phyloP scores from a whole-genome alignment of 2,329 filamentous ascomycete genomes.

The Pseudofabraea citricarpa region DNA sequence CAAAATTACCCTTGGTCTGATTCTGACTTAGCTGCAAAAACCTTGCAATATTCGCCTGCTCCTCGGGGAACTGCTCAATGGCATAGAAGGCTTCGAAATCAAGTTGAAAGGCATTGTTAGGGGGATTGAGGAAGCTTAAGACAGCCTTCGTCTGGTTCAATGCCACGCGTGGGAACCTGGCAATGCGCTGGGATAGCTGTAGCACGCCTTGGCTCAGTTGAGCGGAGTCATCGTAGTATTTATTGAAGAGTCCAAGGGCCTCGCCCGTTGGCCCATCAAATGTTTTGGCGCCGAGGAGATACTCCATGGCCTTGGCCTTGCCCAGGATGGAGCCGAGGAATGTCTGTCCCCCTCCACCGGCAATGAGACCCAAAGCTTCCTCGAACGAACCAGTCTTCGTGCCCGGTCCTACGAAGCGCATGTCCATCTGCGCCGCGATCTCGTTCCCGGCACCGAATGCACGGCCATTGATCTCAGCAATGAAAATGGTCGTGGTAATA shows the following conservation, averaged over 20 bases:
- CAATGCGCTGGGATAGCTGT: neutral
- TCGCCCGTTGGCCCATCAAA: neutral
- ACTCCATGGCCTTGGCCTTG: neutral
- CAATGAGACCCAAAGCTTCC: constrained; percentile 3
- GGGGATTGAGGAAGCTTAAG: neutral
- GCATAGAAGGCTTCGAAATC: neutral
- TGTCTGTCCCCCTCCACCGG: constrained; percentile 1
- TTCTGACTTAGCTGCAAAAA: neutral
- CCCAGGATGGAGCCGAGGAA: neutral
- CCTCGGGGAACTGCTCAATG: neutral
- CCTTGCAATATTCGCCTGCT: neutral
- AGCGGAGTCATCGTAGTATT: neutral
- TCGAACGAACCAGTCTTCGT: constrained; percentile 2
- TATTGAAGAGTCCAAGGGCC: neutral
- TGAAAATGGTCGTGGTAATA: constrained; percentile 3
- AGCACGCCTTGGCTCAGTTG: neutral
- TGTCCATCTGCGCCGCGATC: constrained; percentile 6
- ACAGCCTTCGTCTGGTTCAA: neutral
- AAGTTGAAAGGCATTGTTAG: neutral
- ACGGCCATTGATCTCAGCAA: constrained; percentile 7
- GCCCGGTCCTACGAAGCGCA: constrained; percentile 8
- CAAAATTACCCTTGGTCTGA: neutral
- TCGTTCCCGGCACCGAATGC: constrained; percentile 8
- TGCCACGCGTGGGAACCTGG: neutral
- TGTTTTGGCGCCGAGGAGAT: neutral